A percentile compares a stretch with the other conserved stretches of the same genome.
phyloP scores from a whole-genome alignment of 352 stramenopile species.

The Globisporangium acanthophoron region DNA sequence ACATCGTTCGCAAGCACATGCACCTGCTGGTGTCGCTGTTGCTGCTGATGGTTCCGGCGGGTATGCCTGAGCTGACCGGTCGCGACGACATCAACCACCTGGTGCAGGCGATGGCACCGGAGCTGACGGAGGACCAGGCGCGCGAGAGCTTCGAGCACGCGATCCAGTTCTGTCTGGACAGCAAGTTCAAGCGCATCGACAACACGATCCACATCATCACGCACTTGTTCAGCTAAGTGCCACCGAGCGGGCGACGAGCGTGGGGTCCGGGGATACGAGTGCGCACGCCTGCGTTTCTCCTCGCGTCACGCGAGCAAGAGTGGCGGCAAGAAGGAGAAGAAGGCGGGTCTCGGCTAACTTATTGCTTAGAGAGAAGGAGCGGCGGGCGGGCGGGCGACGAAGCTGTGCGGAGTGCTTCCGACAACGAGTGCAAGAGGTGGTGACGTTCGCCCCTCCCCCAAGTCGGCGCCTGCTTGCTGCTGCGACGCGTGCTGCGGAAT shows the following conservation, averaged over 20 bases:
- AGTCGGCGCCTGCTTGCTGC: too few species aligned
- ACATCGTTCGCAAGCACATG: constrained; percentile 81
- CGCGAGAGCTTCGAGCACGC: constrained; percentile 65
- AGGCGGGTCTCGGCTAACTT: constrained; percentile 13
- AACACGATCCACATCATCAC: constrained; percentile 82
- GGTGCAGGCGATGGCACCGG: constrained; percentile 63
- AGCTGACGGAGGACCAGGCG: constrained; percentile 64
- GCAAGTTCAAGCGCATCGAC: constrained; percentile 85
- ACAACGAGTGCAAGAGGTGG: neutral
- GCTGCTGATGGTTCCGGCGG: constrained; percentile 83
- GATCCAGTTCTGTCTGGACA: constrained; percentile 79
- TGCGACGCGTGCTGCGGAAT: too few species aligned
- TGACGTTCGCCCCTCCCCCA: too few species aligned
- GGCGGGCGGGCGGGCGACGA: neutral
- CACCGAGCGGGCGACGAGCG: neutral
- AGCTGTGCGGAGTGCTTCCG: neutral
- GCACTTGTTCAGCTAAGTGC: constrained; percentile 35
- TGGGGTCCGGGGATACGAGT: neutral
- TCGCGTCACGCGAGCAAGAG: neutral
- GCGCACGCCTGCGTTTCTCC: neutral
- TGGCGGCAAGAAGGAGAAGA: neutral
- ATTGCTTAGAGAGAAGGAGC: constrained; percentile 12
- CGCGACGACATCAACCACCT: constrained; percentile 85
- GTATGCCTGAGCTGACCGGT: constrained; percentile 79
- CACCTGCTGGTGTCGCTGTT: constrained; percentile 80